phyloP scores from a whole-genome alignment of 2,329 filamentous ascomycete species.

The Harringtonia aguacate region DNA sequence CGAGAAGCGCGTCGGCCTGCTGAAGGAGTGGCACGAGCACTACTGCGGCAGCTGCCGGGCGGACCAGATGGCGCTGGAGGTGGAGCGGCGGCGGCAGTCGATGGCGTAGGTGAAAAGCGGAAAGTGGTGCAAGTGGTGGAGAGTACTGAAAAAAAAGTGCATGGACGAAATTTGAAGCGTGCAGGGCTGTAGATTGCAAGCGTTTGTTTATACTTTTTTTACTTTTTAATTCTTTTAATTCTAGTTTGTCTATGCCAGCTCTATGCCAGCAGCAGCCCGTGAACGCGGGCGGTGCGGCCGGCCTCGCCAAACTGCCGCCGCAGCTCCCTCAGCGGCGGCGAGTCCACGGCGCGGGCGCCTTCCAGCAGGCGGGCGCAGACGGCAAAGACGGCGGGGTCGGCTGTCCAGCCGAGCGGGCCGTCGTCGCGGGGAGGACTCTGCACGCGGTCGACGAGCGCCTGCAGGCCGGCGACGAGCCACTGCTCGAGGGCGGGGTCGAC shows the following conservation, averaged over 20 bases:
- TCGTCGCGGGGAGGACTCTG: conserved; percentile 28
- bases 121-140: too few species aligned
- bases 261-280: conserved; percentile 10
- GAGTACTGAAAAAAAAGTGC: background rate
- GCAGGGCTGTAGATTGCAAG: too few species aligned
- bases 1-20: conserved; percentile 21
- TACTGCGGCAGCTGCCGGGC: conserved; percentile 46
- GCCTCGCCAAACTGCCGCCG: conserved; percentile 3
- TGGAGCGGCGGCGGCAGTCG: conserved; percentile 5
- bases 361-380: conserved; percentile 40
- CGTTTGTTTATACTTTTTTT: too few species aligned
- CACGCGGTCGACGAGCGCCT: conserved; percentile 24
- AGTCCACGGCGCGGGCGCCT: conserved; percentile 23
- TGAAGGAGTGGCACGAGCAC: conserved; percentile 38
- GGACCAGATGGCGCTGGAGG: conserved; percentile 25
- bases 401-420: conserved; percentile 63
- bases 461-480: conserved; percentile 44
- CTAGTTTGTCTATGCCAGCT: background rate
- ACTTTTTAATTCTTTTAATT: background rate
- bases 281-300: conserved; percentile 5
- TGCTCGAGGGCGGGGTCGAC: conserved; percentile 14
- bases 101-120: conserved; percentile 1
- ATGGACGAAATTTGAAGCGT: too few species aligned
- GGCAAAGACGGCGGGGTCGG: conserved; percentile 56
- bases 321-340: background rate